These are phyloP conservation scores for Podosphaera xanthii DNA, from an alignment of 2,329 filamentous ascomycete species.

Conservation along the genomic window DNA sequence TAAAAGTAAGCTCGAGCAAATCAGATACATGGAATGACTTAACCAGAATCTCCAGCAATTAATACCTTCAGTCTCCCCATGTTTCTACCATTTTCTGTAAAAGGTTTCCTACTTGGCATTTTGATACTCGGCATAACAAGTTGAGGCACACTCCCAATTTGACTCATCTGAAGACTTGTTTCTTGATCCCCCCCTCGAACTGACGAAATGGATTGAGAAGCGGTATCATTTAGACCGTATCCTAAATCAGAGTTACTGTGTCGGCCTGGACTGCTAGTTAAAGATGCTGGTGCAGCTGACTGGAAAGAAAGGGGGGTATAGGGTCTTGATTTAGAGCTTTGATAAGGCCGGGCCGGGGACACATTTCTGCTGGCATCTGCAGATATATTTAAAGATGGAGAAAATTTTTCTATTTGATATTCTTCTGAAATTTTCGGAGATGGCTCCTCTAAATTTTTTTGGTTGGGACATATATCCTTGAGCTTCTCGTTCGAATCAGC, in stretches of 20 bases:
- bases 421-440: slow-evolving; percentile 9
- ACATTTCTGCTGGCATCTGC: slow-evolving; percentile 15
- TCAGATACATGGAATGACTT: no score
- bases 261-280: slow-evolving; percentile 28
- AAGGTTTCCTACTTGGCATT: slow-evolving; percentile 73
- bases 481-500: slow-evolving; percentile 12
- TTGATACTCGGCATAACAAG: slow-evolving; percentile 94
- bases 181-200: slow-evolving; percentile 19
- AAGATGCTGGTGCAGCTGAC: slow-evolving; percentile 20
- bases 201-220: slow-evolving; percentile 17
- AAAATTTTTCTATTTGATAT: slow-evolving; percentile 8
- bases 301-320: slow-evolving; percentile 23
- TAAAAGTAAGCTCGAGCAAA: neutral
- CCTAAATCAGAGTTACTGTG: slow-evolving; percentile 26
- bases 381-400: slow-evolving; percentile 16
- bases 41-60: slow-evolving; percentile 56
- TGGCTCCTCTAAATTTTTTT: slow-evolving; percentile 9
- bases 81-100: slow-evolving; percentile 64
- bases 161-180: slow-evolving; percentile 22
- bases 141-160: slow-evolving; percentile 41
- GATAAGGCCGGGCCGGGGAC: slow-evolving; percentile 15
- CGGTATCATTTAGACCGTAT: slow-evolving; percentile 24
- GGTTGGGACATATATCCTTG: slow-evolving; percentile 10
- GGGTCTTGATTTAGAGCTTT: slow-evolving; percentile 20
- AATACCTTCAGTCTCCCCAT: slow-evolving; percentile 80